A percentile compares a stretch with the other conserved stretches of the same genome.
Conservation (phyloP, 345 rosid species). For the Reutealis trisperma region DNA sequence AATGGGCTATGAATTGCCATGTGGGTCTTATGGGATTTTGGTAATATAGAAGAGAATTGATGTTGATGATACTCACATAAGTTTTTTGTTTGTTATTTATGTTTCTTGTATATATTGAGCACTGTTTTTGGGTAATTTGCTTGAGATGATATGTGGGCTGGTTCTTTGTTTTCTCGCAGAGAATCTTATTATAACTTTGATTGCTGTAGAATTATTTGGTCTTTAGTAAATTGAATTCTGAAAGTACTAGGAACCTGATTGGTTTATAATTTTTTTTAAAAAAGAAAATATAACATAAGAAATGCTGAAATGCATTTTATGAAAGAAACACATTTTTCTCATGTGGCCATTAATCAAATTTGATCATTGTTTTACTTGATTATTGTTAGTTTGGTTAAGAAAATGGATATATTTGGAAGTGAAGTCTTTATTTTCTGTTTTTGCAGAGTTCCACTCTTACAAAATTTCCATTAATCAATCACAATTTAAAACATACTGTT, state of each 20-base stretch:
- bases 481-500: too few relatives aligned
- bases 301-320: neutral
- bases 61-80: neutral
- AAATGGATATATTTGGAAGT: too few relatives aligned
- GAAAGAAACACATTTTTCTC: neutral
- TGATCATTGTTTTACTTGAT: too few relatives aligned
- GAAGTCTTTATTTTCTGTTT: too few relatives aligned
- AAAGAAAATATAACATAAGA: neutral
- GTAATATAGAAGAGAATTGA: neutral
- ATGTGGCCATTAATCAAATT: too few relatives aligned
- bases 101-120: neutral
- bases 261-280: neutral
- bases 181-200: neutral
- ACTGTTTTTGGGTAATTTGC: neutral
- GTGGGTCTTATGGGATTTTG: neutral
- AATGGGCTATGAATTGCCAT: neutral
- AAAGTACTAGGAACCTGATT: neutral
- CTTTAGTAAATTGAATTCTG: neutral
- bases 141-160: neutral
- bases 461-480: too few relatives aligned
- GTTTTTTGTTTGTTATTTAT: neutral
- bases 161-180: neutral
- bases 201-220: neutral
- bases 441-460: too few relatives aligned
- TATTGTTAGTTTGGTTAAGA: too few relatives aligned